phyloP scores from a whole-genome alignment of 2,329 filamentous ascomycete species.

The Pseudocercospora vitis region DNA sequence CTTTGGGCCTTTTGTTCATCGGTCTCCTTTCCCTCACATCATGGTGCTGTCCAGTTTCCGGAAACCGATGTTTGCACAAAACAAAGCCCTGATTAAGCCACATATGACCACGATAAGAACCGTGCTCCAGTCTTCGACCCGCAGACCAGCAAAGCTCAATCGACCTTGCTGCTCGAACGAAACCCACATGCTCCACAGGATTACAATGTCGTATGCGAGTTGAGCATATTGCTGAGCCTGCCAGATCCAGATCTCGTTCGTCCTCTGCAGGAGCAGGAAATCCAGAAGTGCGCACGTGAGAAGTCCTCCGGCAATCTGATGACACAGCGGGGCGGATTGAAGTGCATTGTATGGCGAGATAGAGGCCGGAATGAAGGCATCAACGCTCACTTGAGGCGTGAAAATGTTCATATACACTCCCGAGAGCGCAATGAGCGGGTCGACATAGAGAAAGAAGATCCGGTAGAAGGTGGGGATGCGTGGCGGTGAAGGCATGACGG shows the following conservation, averaged over 20 bases:
- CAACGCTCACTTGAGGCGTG: slow-evolving; percentile 11
- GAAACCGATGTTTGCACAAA: slow-evolving; percentile 18
- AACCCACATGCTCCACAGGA: slow-evolving; percentile 17
- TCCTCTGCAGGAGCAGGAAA: slow-evolving; percentile 17
- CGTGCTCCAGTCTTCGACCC: slow-evolving; percentile 19
- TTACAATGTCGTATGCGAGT: slow-evolving; percentile 18
- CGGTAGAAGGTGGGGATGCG: slow-evolving; percentile 19
- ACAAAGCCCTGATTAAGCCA: slow-evolving; percentile 18
- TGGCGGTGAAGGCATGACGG: neutral
- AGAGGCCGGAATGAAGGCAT: slow-evolving; percentile 17
- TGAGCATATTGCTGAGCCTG: slow-evolving; percentile 20
- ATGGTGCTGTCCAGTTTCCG: no score
- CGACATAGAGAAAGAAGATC: slow-evolving; percentile 22
- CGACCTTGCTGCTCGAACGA: slow-evolving; percentile 17
- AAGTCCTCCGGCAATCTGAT: slow-evolving; percentile 23
- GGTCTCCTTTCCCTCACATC: no score
- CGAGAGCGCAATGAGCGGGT: slow-evolving; percentile 20
- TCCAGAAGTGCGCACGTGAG: slow-evolving; percentile 19
- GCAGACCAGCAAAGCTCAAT: slow-evolving; percentile 4
- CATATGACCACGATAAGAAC: slow-evolving; percentile 14
- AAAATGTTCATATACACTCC: slow-evolving; percentile 23
- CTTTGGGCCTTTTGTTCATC: no score
- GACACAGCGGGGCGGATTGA: slow-evolving; percentile 17
- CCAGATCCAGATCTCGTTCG: slow-evolving; percentile 24
- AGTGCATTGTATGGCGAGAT: slow-evolving; percentile 16